Evolutionary conservation across 2,329 filamentous ascomycete genomes (phyloP).

Genomic region (Aspergillus aculeatus): DNA sequence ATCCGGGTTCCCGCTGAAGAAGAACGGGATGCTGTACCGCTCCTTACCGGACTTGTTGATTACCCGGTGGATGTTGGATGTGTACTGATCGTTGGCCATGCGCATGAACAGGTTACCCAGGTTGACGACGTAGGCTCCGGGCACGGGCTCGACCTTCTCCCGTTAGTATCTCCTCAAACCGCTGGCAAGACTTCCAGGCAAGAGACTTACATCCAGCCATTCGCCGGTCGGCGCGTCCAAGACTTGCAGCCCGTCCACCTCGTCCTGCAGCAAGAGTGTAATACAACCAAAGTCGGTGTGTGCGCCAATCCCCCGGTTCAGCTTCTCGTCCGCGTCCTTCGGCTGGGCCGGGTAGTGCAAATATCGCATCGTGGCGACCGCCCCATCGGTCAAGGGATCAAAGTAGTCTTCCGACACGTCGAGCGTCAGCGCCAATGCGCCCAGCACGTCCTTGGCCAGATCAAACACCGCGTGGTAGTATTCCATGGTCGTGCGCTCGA

Average conservation of each 20-base stretch:
- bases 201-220: slow-evolving; percentile 33
- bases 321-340: slow-evolving; percentile 35
- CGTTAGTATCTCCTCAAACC: neutral
- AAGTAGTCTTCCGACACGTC: slow-evolving; percentile 40
- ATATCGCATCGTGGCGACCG: slow-evolving; percentile 44
- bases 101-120: slow-evolving; percentile 43
- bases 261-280: slow-evolving; percentile 44
- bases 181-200: neutral
- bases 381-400: slow-evolving; percentile 34
- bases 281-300: slow-evolving; percentile 47
- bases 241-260: slow-evolving; percentile 40
- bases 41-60: slow-evolving; percentile 43
- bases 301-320: slow-evolving; percentile 44
- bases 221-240: slow-evolving; percentile 27
- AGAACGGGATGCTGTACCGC: slow-evolving; percentile 45
- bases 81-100: slow-evolving; percentile 45
- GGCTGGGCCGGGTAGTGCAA: slow-evolving; percentile 46
- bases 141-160: slow-evolving; percentile 25
- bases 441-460: slow-evolving; percentile 44
- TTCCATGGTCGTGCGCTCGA: slow-evolving; percentile 39
- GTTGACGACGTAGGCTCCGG: slow-evolving; percentile 34
- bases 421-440: slow-evolving; percentile 42
- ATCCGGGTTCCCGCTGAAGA: slow-evolving; percentile 47
- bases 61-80: slow-evolving; percentile 44
- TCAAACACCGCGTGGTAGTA: slow-evolving; percentile 43